phyloP scores from a whole-genome alignment of 176 grass and related monocot genomes.

The Poa pratensis region DNA sequence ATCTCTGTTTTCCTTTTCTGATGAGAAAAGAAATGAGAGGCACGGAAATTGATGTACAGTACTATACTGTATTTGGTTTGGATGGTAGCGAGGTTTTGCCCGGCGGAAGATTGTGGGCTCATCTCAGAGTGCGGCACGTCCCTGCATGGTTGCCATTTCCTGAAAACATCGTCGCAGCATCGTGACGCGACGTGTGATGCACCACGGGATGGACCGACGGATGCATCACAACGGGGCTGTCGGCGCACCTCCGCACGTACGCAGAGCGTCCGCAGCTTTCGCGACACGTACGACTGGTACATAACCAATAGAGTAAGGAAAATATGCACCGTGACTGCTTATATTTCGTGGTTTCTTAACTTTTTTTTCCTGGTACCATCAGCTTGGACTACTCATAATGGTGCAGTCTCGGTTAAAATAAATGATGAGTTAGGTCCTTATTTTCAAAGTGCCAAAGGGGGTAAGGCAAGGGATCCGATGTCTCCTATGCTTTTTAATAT shows the following conservation, averaged over 20 bases:
- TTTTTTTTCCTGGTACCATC: neutral
- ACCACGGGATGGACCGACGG: neutral
- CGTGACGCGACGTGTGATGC: conserved; percentile 20
- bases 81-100: neutral
- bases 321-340: too few relatives aligned
- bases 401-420: too few relatives aligned
- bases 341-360: neutral
- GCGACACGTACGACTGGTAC: neutral
- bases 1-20: neutral
- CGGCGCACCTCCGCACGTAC: neutral
- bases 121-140: neutral
- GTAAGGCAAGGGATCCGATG: too few relatives aligned
- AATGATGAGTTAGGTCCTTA: too few relatives aligned
- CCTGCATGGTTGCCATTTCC: neutral
- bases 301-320: too few relatives aligned
- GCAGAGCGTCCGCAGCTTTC: neutral
- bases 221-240: neutral
- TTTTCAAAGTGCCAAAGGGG: too few relatives aligned
- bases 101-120: neutral
- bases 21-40: neutral
- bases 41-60: neutral
- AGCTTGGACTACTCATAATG: too few relatives aligned
- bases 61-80: neutral
- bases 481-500: too few relatives aligned
- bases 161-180: conserved; percentile 18